Evolutionary conservation across 257 asterid genomes (phyloP).

Genomic region (Petunia secreta): DNA sequence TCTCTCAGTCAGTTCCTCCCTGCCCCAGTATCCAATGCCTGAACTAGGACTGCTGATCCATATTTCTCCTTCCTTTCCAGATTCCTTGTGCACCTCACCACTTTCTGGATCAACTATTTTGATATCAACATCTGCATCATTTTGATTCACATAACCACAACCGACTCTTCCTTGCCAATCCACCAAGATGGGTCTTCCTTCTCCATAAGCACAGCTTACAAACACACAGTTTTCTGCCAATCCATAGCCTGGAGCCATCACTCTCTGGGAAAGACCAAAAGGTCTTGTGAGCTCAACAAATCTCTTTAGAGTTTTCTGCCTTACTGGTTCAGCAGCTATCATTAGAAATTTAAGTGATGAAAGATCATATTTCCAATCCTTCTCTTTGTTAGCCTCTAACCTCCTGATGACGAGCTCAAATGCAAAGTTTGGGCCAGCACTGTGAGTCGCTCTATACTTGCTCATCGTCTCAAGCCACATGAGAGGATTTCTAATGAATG

Average conservation of each 20-base stretch:
- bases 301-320: constrained; percentile 63
- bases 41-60: constrained; percentile 87
- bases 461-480: constrained; percentile 71
- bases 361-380: constrained; percentile 53
- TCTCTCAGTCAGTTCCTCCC: constrained; percentile 50
- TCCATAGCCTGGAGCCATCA: constrained; percentile 88
- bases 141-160: constrained; percentile 56
- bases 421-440: constrained; percentile 88
- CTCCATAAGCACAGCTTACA: constrained; percentile 80
- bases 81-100: constrained; percentile 47
- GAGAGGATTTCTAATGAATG: constrained; percentile 82
- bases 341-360: constrained; percentile 71
- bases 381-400: constrained; percentile 58
- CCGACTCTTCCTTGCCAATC: constrained; percentile 91
- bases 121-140: constrained; percentile 58
- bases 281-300: constrained; percentile 64
- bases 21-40: constrained; percentile 82
- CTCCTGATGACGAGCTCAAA: constrained; percentile 69
- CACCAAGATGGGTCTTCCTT: constrained; percentile 61
- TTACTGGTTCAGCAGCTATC: constrained; percentile 91
- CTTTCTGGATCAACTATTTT: constrained; percentile 68
- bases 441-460: constrained; percentile 72
- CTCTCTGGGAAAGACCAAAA: constrained; percentile 71
- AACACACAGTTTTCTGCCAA: constrained; percentile 89
- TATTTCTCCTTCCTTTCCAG: constrained; percentile 76